Conservation (phyloP, 345 rosid genomes). For the Salix viminalis region DNA sequence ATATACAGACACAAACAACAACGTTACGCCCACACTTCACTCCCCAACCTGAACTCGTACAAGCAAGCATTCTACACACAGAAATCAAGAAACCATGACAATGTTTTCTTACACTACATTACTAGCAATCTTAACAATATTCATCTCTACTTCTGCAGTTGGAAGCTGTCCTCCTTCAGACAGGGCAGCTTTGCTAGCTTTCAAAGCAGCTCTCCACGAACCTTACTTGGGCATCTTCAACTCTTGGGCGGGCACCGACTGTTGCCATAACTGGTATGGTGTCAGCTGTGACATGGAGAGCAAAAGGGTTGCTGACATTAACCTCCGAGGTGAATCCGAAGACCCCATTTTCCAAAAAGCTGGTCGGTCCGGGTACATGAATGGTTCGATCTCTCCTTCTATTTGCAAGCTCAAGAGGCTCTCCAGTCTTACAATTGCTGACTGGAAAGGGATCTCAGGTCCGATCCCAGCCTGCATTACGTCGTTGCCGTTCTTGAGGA, state of each 20-base stretch:
- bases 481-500: conserved; percentile 58
- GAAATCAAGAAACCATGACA: not conserved
- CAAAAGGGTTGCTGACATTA: conserved; percentile 71
- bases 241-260: conserved; percentile 75
- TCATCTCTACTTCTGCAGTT: conserved; percentile 37
- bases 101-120: not conserved
- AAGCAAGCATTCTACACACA: not conserved
- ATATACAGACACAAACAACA: conserved; percentile 2
- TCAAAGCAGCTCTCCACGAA: conserved; percentile 66
- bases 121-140: not conserved
- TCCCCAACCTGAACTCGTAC: not conserved
- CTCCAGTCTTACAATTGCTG: conserved; percentile 65
- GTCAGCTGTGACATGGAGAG: conserved; percentile 68
- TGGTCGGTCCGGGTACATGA: conserved; percentile 69
- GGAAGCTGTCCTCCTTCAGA: conserved; percentile 67
- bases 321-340: conserved; percentile 85
- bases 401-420: conserved; percentile 62
- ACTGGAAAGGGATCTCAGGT: conserved; percentile 90
- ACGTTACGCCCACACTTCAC: not conserved
- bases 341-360: conserved; percentile 71
- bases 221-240: conserved; percentile 69
- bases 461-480: conserved; percentile 65
- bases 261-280: conserved; percentile 91
- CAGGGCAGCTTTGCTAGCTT: conserved; percentile 58
- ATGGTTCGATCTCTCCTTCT: conserved; percentile 58